phyloP scores from a whole-genome alignment of 768 basidiomycete genomes.

The Ramaria sp. region DNA sequence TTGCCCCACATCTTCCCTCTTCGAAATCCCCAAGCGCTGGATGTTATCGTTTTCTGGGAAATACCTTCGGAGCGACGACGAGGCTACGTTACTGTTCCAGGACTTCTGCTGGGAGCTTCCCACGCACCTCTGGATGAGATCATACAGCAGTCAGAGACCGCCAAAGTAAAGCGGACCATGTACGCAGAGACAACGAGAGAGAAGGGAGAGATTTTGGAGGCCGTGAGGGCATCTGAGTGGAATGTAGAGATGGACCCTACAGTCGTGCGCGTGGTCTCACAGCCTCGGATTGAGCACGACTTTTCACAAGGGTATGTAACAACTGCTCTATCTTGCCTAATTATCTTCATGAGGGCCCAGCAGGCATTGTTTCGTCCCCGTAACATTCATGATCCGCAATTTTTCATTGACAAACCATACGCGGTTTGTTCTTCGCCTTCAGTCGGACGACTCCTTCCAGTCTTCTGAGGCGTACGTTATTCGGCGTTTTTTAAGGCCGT shows the following conservation, averaged over 20 bases:
- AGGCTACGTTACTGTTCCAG: conserved; percentile 52
- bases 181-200: conserved; percentile 85
- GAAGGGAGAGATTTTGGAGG: conserved; percentile 52
- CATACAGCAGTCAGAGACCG: conserved; percentile 46
- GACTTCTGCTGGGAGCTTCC: conserved; percentile 53
- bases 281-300: conserved; percentile 35
- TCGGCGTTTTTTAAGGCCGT: conserved; percentile 1
- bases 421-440: conserved; percentile 39
- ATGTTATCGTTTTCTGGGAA: conserved; percentile 70
- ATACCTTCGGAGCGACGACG: conserved; percentile 46
- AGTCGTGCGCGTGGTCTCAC: conserved; percentile 28
- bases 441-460: conserved; percentile 13
- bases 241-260: conserved; percentile 73
- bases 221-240: conserved; percentile 63
- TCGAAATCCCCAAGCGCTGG: conserved; percentile 60
- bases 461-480: conserved; percentile 16
- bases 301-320: conserved; percentile 57
- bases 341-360: neutral
- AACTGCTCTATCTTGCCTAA: neutral
- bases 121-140: conserved; percentile 56
- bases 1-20: conserved; percentile 67
- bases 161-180: conserved; percentile 71
- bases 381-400: conserved; percentile 56
- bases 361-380: conserved; percentile 46
- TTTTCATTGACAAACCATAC: conserved; percentile 53